phyloP scores from a whole-genome alignment of 495 filamentous ascomycete genomes.

The Xylaria venustula region DNA sequence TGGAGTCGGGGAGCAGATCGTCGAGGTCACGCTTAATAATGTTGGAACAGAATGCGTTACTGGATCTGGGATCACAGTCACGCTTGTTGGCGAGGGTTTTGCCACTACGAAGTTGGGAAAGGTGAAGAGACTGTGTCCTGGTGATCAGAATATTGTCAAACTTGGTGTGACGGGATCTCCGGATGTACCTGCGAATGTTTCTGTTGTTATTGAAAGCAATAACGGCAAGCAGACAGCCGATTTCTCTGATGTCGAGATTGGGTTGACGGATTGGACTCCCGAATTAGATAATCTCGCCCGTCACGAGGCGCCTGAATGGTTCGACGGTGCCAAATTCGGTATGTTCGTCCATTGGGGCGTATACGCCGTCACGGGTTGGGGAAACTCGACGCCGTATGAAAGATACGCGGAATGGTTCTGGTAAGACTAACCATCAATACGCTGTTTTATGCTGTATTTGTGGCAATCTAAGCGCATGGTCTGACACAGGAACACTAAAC shows the following conservation, averaged over 20 bases:
- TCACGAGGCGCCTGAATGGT: conserved; percentile 55
- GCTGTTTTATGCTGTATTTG: conserved; percentile 1
- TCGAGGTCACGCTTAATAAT: conserved; percentile 55
- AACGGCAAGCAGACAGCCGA: not conserved
- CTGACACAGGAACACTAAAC: not conserved
- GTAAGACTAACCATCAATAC: conserved; percentile 4
- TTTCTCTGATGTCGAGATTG: conserved; percentile 25
- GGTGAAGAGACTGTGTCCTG: conserved; percentile 51
- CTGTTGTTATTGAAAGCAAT: conserved; percentile 12
- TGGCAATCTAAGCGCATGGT: not conserved
- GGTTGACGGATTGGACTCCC: conserved; percentile 28
- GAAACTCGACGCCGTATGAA: conserved; percentile 48
- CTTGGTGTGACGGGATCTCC: conserved; percentile 40
- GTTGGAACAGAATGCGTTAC: conserved; percentile 41
- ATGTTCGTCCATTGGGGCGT: conserved; percentile 60
- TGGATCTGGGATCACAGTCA: conserved; percentile 36
- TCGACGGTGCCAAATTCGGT: conserved; percentile 52
- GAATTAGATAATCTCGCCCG: conserved; percentile 31
- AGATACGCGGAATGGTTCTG: conserved; percentile 56
- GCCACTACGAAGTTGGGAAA: conserved; percentile 36
- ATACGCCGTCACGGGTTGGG: conserved; percentile 56
- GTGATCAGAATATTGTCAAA: conserved; percentile 49
- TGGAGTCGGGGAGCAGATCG: conserved; percentile 45
- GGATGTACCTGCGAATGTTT: conserved; percentile 13
- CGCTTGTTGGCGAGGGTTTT: conserved; percentile 37